phyloP scores from a whole-genome alignment of 371 early-diverging fungal species.

The Mucor saturninus region DNA sequence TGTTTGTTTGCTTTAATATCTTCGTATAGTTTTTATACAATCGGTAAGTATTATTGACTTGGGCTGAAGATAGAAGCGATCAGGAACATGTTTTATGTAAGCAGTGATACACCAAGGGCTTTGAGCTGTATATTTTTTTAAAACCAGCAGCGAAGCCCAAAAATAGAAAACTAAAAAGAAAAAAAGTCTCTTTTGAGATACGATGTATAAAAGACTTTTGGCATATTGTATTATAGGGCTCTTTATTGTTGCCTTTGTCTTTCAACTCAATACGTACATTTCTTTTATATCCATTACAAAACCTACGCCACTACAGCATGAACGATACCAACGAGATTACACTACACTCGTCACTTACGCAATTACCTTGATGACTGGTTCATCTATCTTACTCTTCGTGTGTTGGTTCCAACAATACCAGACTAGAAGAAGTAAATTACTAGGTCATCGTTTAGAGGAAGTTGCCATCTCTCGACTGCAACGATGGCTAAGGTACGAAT shows the following conservation, averaged over 20 bases:
- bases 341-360: constrained; percentile 13
- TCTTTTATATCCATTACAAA: constrained; percentile 8
- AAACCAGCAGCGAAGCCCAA: not conserved
- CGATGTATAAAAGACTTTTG: constrained; percentile 4
- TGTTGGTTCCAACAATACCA: constrained; percentile 6
- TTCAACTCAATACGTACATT: constrained; percentile 24
- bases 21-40: too few relatives aligned
- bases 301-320: not conserved
- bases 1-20: too few relatives aligned
- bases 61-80: too few relatives aligned
- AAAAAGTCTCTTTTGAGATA: not conserved
- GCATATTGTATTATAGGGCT: constrained; percentile 11
- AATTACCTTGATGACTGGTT: not conserved
- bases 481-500: constrained; percentile 11
- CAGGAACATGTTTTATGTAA: too few relatives aligned
- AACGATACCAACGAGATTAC: constrained; percentile 28
- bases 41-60: too few relatives aligned
- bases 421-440: constrained; percentile 6
- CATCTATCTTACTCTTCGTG: not conserved
- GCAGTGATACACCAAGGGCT: too few relatives aligned
- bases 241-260: constrained; percentile 12
- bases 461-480: not conserved
- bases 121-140: too few relatives aligned
- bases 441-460: not conserved
- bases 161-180: not conserved